Conservation (phyloP, 2,329 filamentous ascomycete genomes). For the Colletotrichum musicola region DNA sequence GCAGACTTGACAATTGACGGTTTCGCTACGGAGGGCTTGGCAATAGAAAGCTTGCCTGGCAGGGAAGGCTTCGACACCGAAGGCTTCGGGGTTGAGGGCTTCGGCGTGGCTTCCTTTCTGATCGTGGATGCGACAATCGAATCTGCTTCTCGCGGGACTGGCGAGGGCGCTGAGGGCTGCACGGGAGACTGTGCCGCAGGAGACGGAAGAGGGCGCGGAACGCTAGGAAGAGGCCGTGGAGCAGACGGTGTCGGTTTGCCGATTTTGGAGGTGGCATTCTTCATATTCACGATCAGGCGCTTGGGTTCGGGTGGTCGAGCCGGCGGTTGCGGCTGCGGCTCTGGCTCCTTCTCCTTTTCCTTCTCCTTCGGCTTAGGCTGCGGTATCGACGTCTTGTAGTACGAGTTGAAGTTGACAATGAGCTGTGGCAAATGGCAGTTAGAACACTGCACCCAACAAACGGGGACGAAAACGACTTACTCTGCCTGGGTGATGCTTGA, state of each 20-base stretch:
- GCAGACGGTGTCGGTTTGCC: conserved; percentile 42
- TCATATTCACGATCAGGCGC: conserved; percentile 44
- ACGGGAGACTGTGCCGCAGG: conserved; percentile 18
- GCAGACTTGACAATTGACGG: conserved; percentile 5
- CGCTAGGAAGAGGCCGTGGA: conserved; percentile 22
- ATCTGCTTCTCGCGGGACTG: conserved; percentile 30
- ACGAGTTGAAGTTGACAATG: conserved; percentile 54
- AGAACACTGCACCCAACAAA: conserved; percentile 29
- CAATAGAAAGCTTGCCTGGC: neutral
- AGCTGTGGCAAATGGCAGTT: conserved; percentile 43
- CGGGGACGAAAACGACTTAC: conserved; percentile 44
- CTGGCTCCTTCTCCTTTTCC: conserved; percentile 42
- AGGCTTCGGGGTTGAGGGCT: conserved; percentile 14
- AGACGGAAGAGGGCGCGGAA: conserved; percentile 23
- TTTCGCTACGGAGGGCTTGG: conserved; percentile 19
- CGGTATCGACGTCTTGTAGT: conserved; percentile 47
- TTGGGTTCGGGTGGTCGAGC: conserved; percentile 44
- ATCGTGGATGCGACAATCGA: conserved; percentile 36
- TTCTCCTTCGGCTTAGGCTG: conserved; percentile 4
- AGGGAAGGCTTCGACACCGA: neutral
- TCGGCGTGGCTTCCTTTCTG: conserved; percentile 16
- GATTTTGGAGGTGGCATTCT: conserved; percentile 55
- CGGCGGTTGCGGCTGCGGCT: conserved; percentile 37
- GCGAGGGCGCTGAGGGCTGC: conserved; percentile 29
- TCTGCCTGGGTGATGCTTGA: conserved; percentile 51